A percentile compares a stretch with the other conserved stretches of the same genome.
phyloP scores from a whole-genome alignment of 805 yeast species.

The Ogataea degrootiae region DNA sequence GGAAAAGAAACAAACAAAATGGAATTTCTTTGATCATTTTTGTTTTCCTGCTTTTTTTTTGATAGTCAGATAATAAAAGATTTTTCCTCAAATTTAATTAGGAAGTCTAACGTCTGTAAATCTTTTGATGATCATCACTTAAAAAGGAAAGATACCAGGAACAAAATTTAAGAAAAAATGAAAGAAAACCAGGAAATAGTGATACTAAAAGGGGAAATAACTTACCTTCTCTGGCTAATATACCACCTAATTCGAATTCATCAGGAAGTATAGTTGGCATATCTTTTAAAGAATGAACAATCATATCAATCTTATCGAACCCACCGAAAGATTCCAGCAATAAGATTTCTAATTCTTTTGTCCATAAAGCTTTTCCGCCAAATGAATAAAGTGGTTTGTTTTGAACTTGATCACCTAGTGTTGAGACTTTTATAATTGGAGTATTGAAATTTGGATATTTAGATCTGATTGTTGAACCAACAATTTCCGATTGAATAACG shows the following conservation, averaged over 20 bases:
- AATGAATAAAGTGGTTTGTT: conserved; percentile 84
- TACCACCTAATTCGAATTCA: conserved; percentile 84
- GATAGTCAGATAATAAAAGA: conserved; percentile 14
- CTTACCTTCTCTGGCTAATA: conserved; percentile 65
- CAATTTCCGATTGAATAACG: conserved; percentile 76
- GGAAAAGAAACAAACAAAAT: background rate
- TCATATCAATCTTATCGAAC: conserved; percentile 70
- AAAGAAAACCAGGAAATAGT: conserved; percentile 1
- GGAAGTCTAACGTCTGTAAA: conserved; percentile 37
- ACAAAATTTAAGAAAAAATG: background rate
- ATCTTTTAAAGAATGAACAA: conserved; percentile 92
- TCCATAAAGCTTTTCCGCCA: conserved; percentile 97
- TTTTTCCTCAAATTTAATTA: conserved; percentile 28
- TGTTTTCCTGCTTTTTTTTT: background rate
- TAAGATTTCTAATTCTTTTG: conserved; percentile 84
- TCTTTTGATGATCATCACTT: conserved; percentile 26
- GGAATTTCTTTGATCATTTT: background rate
- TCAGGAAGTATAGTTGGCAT: conserved; percentile 86
- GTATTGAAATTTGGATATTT: conserved; percentile 61
- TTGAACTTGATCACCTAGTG: conserved; percentile 88
- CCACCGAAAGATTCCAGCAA: conserved; percentile 60
- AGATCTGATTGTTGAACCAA: conserved; percentile 53
- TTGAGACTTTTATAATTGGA: conserved; percentile 72
- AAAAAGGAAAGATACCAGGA: background rate
- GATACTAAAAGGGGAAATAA: conserved; percentile 2